phyloP scores from a whole-genome alignment of 176 grass and related monocot species.

The Aegilops longissima region DNA sequence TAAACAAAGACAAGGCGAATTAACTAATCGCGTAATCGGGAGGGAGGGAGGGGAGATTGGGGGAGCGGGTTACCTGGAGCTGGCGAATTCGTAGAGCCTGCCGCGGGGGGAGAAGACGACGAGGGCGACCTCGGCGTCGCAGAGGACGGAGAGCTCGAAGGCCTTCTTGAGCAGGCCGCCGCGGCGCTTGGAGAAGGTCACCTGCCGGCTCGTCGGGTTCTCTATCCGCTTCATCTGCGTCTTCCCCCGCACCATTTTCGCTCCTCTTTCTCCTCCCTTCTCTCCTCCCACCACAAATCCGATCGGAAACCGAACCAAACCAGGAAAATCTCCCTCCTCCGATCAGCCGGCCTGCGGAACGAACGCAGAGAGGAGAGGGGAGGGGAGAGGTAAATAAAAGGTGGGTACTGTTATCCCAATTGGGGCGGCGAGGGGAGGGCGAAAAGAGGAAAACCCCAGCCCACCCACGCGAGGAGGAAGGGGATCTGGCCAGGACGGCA shows the following conservation, averaged over 20 bases:
- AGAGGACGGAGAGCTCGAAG: slow-evolving; percentile 85
- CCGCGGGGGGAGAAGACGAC: slow-evolving; percentile 80
- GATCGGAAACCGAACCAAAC: neutral
- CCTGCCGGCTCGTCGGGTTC: slow-evolving; percentile 71
- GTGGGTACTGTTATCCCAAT: slow-evolving; percentile 21
- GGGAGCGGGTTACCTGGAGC: slow-evolving; percentile 18
- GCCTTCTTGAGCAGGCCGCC: slow-evolving; percentile 94
- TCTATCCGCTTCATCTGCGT: slow-evolving; percentile 84
- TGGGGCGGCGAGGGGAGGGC: slow-evolving; percentile 16
- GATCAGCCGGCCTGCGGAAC: slow-evolving; percentile 3
- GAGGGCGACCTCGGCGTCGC: slow-evolving; percentile 87
- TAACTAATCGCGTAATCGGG: neutral
- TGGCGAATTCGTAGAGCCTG: slow-evolving; percentile 76
- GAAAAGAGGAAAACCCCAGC: slow-evolving; percentile 36
- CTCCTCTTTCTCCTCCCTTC: neutral
- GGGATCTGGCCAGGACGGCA: slow-evolving; percentile 46
- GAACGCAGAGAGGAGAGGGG: neutral
- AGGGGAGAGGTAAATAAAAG: neutral
- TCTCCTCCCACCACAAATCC: neutral
- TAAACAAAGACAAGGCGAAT: slow-evolving; percentile 23
- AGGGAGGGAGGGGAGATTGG: no score
- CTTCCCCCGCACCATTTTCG: slow-evolving; percentile 79
- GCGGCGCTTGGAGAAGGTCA: slow-evolving; percentile 94
- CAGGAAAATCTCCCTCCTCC: neutral
- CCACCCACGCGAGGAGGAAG: neutral